Evolutionary conservation across 78 protist genomes (phyloP), one percentile per base, ranked within the genome.

Genomic region (Protostelium mycophagum): DNA sequence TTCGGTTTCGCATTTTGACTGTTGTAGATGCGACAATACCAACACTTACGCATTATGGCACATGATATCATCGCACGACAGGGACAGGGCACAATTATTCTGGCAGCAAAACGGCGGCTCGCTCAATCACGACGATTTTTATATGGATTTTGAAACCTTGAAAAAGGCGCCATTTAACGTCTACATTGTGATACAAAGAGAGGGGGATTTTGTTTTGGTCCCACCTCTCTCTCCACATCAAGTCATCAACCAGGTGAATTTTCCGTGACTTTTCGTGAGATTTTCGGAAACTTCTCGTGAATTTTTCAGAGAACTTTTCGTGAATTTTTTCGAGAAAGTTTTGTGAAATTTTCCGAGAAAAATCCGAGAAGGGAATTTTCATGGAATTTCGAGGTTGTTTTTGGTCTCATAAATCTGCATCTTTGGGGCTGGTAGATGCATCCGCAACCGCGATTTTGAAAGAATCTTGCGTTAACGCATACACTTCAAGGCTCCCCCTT

Each of bases 211-310:
- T 34, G 91, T 92, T 1, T 37, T 92, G 34, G 35, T 92, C 34
- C 94, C 94, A n/a, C 94, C 94, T 0, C 91, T 87, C 28, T 39
- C 91, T 1, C 89, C 90, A 25, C 91, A 92, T 86, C 91, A 92
- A 36, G 91, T 89, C 5, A 83, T 92, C 86, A 92, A 92, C 28
- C 16, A 51, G 31, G 73, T 51, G 73, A 51, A 16, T 51, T 25
- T 51, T 16, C 31, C 16, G 5, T 25, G 73, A 51, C 73, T 25
- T 51, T n/a, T n/a, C n/a, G n/a, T n/a, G n/a, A n/a, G n/a, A n/a
- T n/a, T n/a, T n/a, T n/a, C n/a, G n/a, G n/a, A n/a, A n/a, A n/a
- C n/a, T n/a, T n/a, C n/a, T n/a, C n/a, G n/a, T n/a, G n/a, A n/a
- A n/a, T n/a, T n/a, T n/a, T n/a, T n/a, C n/a, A n/a, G n/a, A n/a